Evolutionary conservation across 1,284 basidiomycete genomes (phyloP), one percentile per base, ranked within the genome.

Genomic region (Irpex sp.): DNA sequence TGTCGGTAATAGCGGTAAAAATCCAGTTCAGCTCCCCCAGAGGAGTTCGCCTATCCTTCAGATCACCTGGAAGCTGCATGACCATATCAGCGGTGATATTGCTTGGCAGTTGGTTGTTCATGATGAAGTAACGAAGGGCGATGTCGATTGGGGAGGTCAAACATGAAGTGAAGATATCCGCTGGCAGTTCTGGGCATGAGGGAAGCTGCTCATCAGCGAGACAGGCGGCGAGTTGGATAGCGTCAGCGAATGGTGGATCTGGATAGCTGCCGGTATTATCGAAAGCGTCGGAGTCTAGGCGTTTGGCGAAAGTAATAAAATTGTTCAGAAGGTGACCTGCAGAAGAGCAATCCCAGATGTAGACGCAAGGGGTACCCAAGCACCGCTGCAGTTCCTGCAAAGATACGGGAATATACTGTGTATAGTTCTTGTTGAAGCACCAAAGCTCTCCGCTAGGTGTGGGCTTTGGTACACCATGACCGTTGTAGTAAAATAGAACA

Each of bases 1-100:
- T 98, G 77, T 99, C 97, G 15, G 97, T 99, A 67, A 99, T 95
- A 49, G 97, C 95, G 1, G 95, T 98, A 78, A 99, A 98, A 70
- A 99, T 98, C 97, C 97, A 99, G 76, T 98, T 98, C 34, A 99
- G 86, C 77, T 99, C 97, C 60, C 97, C 97, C 1, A 99, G 82
- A 0, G 97, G 97, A 2, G 97, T 98, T 26, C 96, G 85, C 38
- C 97, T 85, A 73, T 99, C 97, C 76, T 98, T 98, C 65, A 99
- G 84, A 71, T 98, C 95, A 4, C 97, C 97, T 0, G 97, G 97
- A 17, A 99, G 87, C 73, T 96, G 92, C 85, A 96, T 90, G 47
- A 97, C 92, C 89, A 96, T 94, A 71, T 98, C 96, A 37, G 91
- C 84, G 1, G 90, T 92, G 69, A 94, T 85, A 62, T 85, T 85